Evolutionary conservation across 108 stramenopile species (phyloP).

Genomic region (Fistulifera pelliculosa): DNA sequence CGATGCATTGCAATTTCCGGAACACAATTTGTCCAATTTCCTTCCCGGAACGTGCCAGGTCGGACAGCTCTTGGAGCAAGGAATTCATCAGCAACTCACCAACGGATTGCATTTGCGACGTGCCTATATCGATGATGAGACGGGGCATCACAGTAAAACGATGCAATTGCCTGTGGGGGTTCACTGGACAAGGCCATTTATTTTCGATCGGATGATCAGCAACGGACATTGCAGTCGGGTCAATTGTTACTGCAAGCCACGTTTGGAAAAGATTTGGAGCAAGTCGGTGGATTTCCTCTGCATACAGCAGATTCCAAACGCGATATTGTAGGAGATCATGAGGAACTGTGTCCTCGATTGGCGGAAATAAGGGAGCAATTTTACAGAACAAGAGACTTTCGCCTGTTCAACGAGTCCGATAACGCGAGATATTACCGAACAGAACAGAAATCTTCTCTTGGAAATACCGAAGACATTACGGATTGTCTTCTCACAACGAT

Average conservation of each 20-base stretch:
- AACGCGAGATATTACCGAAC: constrained; percentile 18
- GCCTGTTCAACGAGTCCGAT: constrained; percentile 20
- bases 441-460: constrained; percentile 13
- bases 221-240: constrained; percentile 66
- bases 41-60: constrained; percentile 82
- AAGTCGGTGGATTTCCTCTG: constrained; percentile 19
- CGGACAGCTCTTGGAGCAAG: constrained; percentile 72
- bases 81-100: constrained; percentile 67
- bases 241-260: constrained; percentile 70
- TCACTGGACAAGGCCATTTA: too few species aligned
- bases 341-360: constrained; percentile 56
- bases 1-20: constrained; percentile 36
- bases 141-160: too few species aligned
- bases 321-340: constrained; percentile 63
- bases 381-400: constrained; percentile 38
- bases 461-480: background rate
- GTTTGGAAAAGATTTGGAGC: constrained; percentile 43
- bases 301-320: constrained; percentile 68
- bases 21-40: constrained; percentile 17
- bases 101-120: constrained; percentile 65
- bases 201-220: constrained; percentile 83
- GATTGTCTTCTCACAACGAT: constrained; percentile 79
- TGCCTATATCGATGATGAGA: constrained; percentile 50
- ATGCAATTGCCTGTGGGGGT: too few species aligned
- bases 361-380: constrained; percentile 32